A percentile compares a stretch with the other conserved stretches of the same genome.
Conservation (phyloP, 768 basidiomycete species). For the Boletus pseudo-olivaceus region DNA sequence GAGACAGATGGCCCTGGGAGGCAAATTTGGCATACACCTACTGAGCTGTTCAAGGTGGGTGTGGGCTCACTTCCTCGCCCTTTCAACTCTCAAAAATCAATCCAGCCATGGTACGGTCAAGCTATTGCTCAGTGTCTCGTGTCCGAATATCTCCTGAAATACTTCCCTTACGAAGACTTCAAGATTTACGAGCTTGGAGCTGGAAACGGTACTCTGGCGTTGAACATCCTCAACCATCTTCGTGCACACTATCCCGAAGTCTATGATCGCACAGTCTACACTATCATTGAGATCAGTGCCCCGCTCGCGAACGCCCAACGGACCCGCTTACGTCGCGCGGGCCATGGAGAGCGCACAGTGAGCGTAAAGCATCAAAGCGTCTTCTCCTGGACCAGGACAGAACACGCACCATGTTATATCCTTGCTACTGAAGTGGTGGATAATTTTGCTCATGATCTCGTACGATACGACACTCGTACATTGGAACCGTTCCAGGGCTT, state of each 20-base stretch:
- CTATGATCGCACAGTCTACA: constrained; percentile 88
- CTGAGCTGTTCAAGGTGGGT: constrained; percentile 90
- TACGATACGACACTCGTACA: constrained; percentile 82
- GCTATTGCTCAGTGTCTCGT: constrained; percentile 87
- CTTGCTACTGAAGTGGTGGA: constrained; percentile 97
- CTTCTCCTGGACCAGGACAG: constrained; percentile 76
- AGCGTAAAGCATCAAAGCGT: constrained; percentile 73
- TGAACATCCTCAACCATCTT: constrained; percentile 82
- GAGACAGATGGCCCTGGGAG: constrained; percentile 66
- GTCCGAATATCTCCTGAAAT: constrained; percentile 88
- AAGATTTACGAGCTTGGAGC: constrained; percentile 97
- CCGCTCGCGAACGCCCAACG: constrained; percentile 73
- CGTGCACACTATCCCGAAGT: constrained; percentile 81
- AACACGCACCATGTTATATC: constrained; percentile 86
- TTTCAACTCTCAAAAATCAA: constrained; percentile 7
- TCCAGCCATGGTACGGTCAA: constrained; percentile 90
- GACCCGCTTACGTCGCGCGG: constrained; percentile 51
- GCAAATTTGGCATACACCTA: constrained; percentile 99
- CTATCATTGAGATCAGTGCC: constrained; percentile 91
- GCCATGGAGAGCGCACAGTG: constrained; percentile 42
- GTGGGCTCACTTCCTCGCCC: background rate
- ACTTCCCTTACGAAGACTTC: constrained; percentile 95
- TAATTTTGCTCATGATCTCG: constrained; percentile 94
- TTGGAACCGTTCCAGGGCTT: constrained; percentile 81
- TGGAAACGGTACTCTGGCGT: constrained; percentile 93